phyloP scores from a whole-genome alignment of 2,329 filamentous ascomycete species.

The Xylariomycetidae sp. region DNA sequence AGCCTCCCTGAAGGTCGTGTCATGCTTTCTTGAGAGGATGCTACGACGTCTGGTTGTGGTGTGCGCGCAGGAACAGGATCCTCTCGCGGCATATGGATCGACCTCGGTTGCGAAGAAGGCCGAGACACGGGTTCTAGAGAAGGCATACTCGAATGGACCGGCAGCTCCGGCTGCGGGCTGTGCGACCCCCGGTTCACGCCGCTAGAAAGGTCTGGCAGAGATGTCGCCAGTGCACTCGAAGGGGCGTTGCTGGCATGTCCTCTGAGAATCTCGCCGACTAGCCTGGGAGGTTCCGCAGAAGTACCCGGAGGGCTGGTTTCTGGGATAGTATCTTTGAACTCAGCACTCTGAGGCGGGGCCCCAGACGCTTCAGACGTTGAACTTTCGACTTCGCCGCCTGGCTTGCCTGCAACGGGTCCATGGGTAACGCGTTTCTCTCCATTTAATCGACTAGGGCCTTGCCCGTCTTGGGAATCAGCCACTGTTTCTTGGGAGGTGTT shows the following conservation, averaged over 20 bases:
- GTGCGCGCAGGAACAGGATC: too few species aligned
- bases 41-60: too few species aligned
- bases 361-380: constrained; percentile 5
- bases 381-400: constrained; percentile 2
- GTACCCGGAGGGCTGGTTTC: constrained; percentile 26
- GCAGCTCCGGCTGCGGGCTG: constrained; percentile 2
- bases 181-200: neutral
- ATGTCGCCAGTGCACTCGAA: constrained; percentile 12
- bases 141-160: constrained; percentile 4
- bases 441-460: constrained; percentile 2
- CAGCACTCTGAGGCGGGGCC: constrained; percentile 5
- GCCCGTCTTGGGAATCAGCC: constrained; percentile 24
- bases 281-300: constrained; percentile 15
- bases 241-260: constrained; percentile 15
- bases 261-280: constrained; percentile 14
- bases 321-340: constrained; percentile 24
- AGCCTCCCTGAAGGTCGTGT: constrained; percentile 15
- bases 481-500: constrained; percentile 25
- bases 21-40: too few species aligned
- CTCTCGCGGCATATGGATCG: too few species aligned
- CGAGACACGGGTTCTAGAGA: constrained; percentile 8
- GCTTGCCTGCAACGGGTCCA: constrained; percentile 2
- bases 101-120: constrained; percentile 18
- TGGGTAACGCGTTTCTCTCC: constrained; percentile 1
- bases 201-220: constrained; percentile 15